These are phyloP conservation scores for Auriscalpium vulgare DNA, from an alignment of 768 basidiomycete genomes.

Conservation along the genomic window DNA sequence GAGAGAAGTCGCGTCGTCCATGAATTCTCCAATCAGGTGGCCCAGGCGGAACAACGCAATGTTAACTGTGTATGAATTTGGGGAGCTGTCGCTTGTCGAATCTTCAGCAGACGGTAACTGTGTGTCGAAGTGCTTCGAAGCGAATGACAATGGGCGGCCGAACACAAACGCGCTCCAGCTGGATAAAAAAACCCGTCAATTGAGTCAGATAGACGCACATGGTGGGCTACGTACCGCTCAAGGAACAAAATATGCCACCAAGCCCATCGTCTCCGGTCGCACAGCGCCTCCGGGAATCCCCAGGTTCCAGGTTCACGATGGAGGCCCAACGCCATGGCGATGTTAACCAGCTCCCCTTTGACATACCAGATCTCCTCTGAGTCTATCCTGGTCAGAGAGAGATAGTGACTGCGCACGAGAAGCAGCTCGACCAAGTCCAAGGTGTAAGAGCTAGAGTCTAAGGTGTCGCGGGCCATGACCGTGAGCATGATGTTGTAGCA, in stretches of 20 bases:
- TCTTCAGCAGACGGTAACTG: constrained; percentile 65
- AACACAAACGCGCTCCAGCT: constrained; percentile 90
- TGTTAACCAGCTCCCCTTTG: constrained; percentile 63
- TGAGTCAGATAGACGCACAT: constrained; percentile 3
- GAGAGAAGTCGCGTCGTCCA: constrained; percentile 77
- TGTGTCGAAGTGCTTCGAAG: constrained; percentile 80
- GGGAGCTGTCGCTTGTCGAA: constrained; percentile 51
- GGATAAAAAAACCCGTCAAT: constrained; percentile 6
- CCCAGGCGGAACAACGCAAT: constrained; percentile 71
- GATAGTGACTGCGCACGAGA: constrained; percentile 63
- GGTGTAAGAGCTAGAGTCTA: constrained; percentile 40
- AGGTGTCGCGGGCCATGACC: constrained; percentile 53
- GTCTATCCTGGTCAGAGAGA: constrained; percentile 65
- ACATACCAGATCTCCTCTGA: constrained; percentile 78
- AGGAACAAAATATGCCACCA: constrained; percentile 86
- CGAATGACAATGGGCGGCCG: constrained; percentile 67
- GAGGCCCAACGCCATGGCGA: constrained; percentile 76
- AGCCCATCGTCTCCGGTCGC: constrained; percentile 78
- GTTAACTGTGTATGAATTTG: constrained; percentile 65
- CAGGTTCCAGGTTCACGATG: constrained; percentile 82
- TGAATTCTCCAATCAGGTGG: constrained; percentile 74
- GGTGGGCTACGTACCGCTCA: constrained; percentile 48
- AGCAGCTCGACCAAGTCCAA: constrained; percentile 73
- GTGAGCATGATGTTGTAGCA: constrained; percentile 66
- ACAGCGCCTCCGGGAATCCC: constrained; percentile 58